phyloP scores from a whole-genome alignment of 2,329 filamentous ascomycete species.

The Cladosporium sp. region DNA sequence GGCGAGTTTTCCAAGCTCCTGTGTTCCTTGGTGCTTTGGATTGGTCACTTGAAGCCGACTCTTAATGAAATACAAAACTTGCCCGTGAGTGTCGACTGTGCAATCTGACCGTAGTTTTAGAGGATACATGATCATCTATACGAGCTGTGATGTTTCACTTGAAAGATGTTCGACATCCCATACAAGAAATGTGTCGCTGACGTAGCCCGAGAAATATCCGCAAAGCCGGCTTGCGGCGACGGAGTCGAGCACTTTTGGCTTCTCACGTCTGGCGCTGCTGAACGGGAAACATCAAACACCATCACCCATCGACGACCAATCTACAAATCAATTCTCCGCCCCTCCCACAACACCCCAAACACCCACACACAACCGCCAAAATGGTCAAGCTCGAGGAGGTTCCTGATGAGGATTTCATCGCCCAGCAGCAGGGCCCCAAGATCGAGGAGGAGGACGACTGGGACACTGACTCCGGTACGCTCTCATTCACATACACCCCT shows the following conservation, averaged over 20 bases:
- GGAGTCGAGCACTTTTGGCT: neutral
- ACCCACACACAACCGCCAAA: conserved; percentile 38
- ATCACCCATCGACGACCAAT: neutral
- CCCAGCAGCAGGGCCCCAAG: conserved; percentile 59
- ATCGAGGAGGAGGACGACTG: conserved; percentile 65
- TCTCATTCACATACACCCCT: neutral
- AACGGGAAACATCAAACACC: neutral
- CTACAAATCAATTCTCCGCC: neutral
- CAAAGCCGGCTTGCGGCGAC: neutral
- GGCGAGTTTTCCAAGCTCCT: neutral
- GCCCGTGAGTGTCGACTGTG: neutral
- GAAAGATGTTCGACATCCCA: neutral
- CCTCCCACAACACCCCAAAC: neutral
- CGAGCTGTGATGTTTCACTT: neutral
- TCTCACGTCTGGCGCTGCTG: neutral
- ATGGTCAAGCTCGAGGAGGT: conserved; percentile 99
- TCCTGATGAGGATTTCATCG: conserved; percentile 90
- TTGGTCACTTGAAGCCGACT: neutral
- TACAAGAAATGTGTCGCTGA: neutral
- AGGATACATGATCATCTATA: neutral
- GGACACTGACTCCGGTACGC: conserved; percentile 86
- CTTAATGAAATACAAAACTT: neutral
- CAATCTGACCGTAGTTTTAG: neutral
- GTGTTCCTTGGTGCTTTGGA: neutral
- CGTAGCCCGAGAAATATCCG: neutral